Conservation (phyloP, 2,329 filamentous ascomycete genomes). For the Scedosporium boydii region DNA sequence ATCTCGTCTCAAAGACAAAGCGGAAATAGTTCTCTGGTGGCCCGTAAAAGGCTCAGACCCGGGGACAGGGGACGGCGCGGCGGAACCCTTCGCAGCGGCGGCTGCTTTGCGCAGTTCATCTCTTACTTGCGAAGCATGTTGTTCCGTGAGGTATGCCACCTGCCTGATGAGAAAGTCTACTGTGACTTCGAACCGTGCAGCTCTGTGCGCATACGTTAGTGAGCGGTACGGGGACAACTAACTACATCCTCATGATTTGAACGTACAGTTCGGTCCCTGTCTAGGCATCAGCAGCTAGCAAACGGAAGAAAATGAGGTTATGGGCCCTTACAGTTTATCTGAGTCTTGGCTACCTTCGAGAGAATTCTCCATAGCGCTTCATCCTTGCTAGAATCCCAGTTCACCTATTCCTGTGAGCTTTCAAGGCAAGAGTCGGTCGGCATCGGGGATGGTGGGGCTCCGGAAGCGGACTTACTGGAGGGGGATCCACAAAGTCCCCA, state of each 20-base stretch:
- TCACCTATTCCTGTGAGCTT: conserved; percentile 46
- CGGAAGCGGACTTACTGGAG: conserved; percentile 49
- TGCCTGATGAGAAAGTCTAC: conserved; percentile 86
- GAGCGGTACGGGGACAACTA: not conserved
- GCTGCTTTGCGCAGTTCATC: conserved; percentile 78
- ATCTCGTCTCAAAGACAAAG: conserved; percentile 48
- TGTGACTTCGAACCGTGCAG: conserved; percentile 70
- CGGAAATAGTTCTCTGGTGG: conserved; percentile 36
- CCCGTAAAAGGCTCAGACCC: conserved; percentile 32
- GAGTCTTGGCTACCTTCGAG: conserved; percentile 69
- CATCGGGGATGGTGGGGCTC: not conserved
- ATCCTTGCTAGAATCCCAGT: conserved; percentile 84
- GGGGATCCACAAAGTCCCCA: conserved; percentile 82
- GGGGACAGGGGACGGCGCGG: conserved; percentile 47
- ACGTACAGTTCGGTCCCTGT: conserved; percentile 69
- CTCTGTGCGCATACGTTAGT: conserved; percentile 32
- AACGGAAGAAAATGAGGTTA: not conserved
- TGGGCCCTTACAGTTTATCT: conserved; percentile 67
- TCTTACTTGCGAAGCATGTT: conserved; percentile 80
- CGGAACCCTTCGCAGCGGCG: conserved; percentile 44
- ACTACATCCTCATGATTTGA: not conserved
- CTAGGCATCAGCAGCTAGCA: conserved; percentile 11
- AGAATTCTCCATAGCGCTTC: conserved; percentile 83
- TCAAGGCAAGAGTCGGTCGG: not conserved
- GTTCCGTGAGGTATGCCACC: conserved; percentile 86